These are phyloP conservation scores for Cercospora berteroae DNA, from an alignment of 2,329 filamentous ascomycete species.

Conservation along the genomic window DNA sequence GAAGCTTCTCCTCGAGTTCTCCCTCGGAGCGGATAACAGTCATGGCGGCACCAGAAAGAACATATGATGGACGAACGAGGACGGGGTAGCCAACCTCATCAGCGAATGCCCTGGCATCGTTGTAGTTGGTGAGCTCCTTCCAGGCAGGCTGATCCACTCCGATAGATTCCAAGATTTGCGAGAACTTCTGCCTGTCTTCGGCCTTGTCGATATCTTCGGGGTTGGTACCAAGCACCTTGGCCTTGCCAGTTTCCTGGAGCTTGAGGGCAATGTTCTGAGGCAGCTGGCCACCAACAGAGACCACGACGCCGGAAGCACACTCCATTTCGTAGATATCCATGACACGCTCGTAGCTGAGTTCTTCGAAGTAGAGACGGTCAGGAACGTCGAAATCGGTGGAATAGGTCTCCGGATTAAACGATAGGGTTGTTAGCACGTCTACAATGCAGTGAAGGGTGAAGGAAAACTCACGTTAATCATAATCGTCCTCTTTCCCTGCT, in stretches of 20 bases:
- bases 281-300: conserved; percentile 92
- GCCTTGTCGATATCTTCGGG: conserved; percentile 96
- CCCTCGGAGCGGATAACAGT: conserved; percentile 86
- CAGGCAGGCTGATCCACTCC: conserved; percentile 95
- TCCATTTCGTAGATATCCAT: conserved; percentile 95
- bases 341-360: conserved; percentile 92
- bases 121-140: conserved; percentile 91
- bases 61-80: conserved; percentile 89
- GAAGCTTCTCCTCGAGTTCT: conserved; percentile 91
- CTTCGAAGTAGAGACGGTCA: conserved; percentile 94
- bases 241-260: conserved; percentile 85
- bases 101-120: conserved; percentile 84
- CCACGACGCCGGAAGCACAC: conserved; percentile 78
- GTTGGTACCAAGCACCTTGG: conserved; percentile 88
- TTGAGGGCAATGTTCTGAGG: conserved; percentile 96
- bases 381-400: conserved; percentile 83
- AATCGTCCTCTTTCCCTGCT: conserved; percentile 92
- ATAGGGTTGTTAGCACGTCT: conserved; percentile 40
- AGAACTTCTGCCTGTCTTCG: conserved; percentile 98
- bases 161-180: conserved; percentile 92
- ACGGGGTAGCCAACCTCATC: conserved; percentile 87
- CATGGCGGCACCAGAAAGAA: conserved; percentile 97
- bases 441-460: not conserved
- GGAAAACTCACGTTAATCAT: conserved; percentile 70
- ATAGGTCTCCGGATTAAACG: conserved; percentile 44